Evolutionary conservation across 805 yeast genomes (phyloP), one percentile per base, ranked within the genome.

Genomic region (Candida nanaspora): DNA sequence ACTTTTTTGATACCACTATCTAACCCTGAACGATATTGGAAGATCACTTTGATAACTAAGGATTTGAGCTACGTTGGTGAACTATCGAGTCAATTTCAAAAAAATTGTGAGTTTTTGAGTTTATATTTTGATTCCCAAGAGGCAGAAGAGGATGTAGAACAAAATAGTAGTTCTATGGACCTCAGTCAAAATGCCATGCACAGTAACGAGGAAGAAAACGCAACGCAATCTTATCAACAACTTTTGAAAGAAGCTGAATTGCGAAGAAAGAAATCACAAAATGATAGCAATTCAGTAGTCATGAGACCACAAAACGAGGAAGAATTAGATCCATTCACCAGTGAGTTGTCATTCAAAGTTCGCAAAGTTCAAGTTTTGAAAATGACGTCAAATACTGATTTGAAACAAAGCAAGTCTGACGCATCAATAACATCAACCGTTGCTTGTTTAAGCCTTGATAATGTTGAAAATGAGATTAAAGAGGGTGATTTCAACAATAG

Each of bases 1-100:
- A 73, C 70, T 48, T 81, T 80, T 48, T 67, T 82, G 2, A 55
- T 85, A 15, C 80, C 87, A 0, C 68, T 86, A 42, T 76, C 76
- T 22, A 84, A 83, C 50, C 94, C 94, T 0, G 82, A 78, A 46
- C 63, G 91, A 50, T 83, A 77, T 57, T 86, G 94, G 95, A 70
- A 69, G 43, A 65, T 76, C 9, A 59, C 63, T 28, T 49, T 75
- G 6, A 60, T 57, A 35, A 52, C 70, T 0, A 56, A 52, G 3
- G 65, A 67, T 35, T 38, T 42, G 1, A 41, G 46, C 8, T 53
- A 55, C 2, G 45, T 70, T 5, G 44, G 46, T 4, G 46, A 46
- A 18, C 53, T 70, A 38, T 68, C 63, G 43, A 20, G 19, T 3
- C 19, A 38, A 13, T 41, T 60, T 15, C 34, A 28, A 4, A 44